Evolutionary conservation across 164 flowering plant genomes (phyloP), one percentile per base, ranked within the genome.

Genomic region (Dillenia turbinata): DNA sequence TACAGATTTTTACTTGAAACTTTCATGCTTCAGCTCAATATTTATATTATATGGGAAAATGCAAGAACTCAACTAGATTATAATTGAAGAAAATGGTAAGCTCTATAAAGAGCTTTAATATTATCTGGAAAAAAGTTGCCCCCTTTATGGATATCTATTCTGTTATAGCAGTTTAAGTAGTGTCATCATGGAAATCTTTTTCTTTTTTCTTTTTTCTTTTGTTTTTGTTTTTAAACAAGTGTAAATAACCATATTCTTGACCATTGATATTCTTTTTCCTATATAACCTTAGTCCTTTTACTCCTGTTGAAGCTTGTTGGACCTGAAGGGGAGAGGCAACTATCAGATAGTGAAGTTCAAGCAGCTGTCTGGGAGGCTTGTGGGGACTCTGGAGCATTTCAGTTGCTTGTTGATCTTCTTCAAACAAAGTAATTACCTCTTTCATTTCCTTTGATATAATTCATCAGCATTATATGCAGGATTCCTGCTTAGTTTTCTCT

Each of bases 361-460:
- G 81, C 89, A 40, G 97, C 99, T 48, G 77, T 90, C 26, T 95
- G 99, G 99, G 99, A 95, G 78, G 83, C 80, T 55, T 90, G 97
- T 75, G 99, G 99, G 49, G 97, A 95, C 79, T 81, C 92, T 67
- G 95, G 99, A 63, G 99, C 98, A 66, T 54, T 95, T 52, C 99
- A 88, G 59, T 69, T 95, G 74, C 96, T 95, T 65, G 85, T 92
- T 69, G 97, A 95, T 79, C 91, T 92, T 75, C 88, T 95, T 70
- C 79, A 85, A 44, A 71, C 52, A 57, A 95, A 86, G 99, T 92
- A 85, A 73, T 51, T 13, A 16, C 53, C 16, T 14, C 12, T 44
- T 51, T 26, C 59, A 15, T 60, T 9, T 47, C 12, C 51, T 48
- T 47, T 9, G n/a, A n/a, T 26, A 54, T 49, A 19, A 19, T 63